Evolutionary conservation across 257 asterid species (phyloP).

Genomic region (Hygrophila difformis): DNA sequence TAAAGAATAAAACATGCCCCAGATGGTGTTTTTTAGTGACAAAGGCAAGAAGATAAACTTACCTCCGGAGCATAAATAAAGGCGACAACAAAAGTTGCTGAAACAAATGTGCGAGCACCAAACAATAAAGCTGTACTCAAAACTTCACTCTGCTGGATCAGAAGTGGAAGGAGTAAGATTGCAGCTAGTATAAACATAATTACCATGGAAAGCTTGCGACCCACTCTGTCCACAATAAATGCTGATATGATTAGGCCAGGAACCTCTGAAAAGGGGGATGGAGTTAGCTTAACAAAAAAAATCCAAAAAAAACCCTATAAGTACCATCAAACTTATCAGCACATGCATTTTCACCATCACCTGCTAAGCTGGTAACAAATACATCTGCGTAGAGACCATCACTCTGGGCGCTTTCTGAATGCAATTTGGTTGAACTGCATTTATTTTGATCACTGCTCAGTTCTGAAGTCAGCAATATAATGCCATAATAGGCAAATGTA

Average conservation of each 20-base stretch:
- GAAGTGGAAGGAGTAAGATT: conserved; percentile 47
- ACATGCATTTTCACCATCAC: conserved; percentile 18
- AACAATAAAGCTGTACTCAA: conserved; percentile 42
- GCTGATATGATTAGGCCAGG: conserved; percentile 65
- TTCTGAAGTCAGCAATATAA: conserved; percentile 69
- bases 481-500: conserved; percentile 59
- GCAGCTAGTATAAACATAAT: conserved; percentile 35
- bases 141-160: conserved; percentile 34
- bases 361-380: conserved; percentile 65
- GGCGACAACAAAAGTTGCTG: conserved; percentile 47
- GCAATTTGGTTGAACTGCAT: conserved; percentile 24
- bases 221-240: conserved; percentile 51
- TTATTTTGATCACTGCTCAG: conserved; percentile 48
- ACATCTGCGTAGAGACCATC: conserved; percentile 49
- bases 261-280: conserved; percentile 46
- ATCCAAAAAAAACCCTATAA: not conserved
- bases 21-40: no score
- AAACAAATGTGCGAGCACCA: conserved; percentile 60
- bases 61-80: conserved; percentile 68
- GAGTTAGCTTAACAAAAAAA: conserved; percentile 11
- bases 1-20: not conserved
- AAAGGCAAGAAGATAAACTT: not conserved
- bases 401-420: conserved; percentile 13
- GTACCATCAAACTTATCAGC: not conserved
- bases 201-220: conserved; percentile 60